phyloP scores from a whole-genome alignment of 768 basidiomycete genomes.

The Podaxis sp. region DNA sequence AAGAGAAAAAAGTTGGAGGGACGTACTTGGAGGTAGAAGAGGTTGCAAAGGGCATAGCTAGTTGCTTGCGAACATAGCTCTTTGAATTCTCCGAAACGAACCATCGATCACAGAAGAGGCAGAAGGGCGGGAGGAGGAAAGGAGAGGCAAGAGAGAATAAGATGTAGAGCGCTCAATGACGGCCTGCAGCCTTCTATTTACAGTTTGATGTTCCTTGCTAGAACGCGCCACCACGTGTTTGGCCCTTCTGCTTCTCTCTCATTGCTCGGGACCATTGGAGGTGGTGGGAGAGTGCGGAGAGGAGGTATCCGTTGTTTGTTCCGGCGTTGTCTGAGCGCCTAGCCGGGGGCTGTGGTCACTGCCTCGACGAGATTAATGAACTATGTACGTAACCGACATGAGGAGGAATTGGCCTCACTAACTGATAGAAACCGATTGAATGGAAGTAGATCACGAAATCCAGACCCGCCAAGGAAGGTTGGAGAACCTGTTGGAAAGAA shows the following conservation, averaged over 20 bases:
- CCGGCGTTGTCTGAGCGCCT: background rate
- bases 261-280: background rate
- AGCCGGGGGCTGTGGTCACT: background rate
- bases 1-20: slow-evolving; percentile 10
- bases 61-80: slow-evolving; percentile 58
- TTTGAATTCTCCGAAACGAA: slow-evolving; percentile 62
- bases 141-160: background rate
- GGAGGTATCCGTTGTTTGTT: background rate
- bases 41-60: slow-evolving; percentile 82
- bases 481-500: background rate
- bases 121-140: background rate
- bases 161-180: background rate
- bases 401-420: background rate
- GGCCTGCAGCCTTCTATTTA: slow-evolving; percentile 1
- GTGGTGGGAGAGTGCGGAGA: too few species aligned
- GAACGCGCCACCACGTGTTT: slow-evolving; percentile 11
- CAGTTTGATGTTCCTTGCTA: background rate
- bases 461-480: background rate
- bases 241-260: slow-evolving; percentile 3
- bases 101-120: slow-evolving; percentile 29
- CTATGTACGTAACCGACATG: background rate
- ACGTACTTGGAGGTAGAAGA: slow-evolving; percentile 77
- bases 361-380: slow-evolving; percentile 1
- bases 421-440: background rate
- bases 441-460: background rate